Percentiles rank a stretch among this genome's conserved stretches.
Conservation (phyloP, 495 filamentous ascomycete genomes). For the Neurospora tetraspora region DNA sequence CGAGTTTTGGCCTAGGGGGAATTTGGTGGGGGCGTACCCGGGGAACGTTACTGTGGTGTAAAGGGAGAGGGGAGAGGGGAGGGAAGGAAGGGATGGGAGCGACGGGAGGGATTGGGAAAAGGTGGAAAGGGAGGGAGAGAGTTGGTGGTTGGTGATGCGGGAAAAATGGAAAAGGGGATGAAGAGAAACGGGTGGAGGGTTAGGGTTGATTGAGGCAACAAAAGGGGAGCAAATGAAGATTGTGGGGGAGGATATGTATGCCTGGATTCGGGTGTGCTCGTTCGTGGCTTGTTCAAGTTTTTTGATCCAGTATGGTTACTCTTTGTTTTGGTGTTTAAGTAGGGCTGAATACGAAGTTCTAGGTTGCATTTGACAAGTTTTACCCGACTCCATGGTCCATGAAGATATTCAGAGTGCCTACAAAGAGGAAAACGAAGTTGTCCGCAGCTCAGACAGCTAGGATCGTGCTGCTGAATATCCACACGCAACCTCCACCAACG, state of each 20-base stretch:
- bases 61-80: not conserved
- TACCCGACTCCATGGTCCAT: not conserved
- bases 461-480: not conserved
- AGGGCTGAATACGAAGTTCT: not conserved
- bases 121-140: not conserved
- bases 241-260: not conserved
- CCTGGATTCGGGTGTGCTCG: not conserved
- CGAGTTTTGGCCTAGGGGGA: conserved; percentile 12
- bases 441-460: not conserved
- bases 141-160: not conserved
- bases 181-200: not conserved
- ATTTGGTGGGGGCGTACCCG: conserved; percentile 4
- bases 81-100: not conserved
- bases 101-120: not conserved
- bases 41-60: conserved; percentile 6
- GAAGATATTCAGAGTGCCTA: not conserved
- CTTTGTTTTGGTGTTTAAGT: not conserved
- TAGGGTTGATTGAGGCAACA: not conserved
- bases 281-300: not conserved
- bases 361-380: not conserved
- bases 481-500: not conserved
- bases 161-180: not conserved
- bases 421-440: not conserved
- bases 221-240: not conserved
- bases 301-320: not conserved